These are phyloP conservation scores for Centella asiatica DNA, from an alignment of 129 eudicot genomes.

Conservation along the genomic window DNA sequence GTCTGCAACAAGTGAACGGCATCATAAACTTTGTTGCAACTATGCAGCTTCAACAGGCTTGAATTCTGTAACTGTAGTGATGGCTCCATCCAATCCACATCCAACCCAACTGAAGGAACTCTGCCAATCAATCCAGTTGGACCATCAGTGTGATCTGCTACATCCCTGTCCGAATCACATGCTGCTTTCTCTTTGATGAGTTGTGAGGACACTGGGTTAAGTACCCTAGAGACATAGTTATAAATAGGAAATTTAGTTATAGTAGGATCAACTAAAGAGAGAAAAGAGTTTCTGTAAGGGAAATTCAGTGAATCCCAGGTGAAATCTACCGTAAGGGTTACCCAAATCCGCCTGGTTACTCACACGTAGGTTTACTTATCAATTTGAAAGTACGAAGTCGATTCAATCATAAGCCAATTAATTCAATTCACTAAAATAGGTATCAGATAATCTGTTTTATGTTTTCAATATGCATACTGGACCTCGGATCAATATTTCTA, in stretches of 20 bases:
- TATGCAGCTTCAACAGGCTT: conserved; percentile 25
- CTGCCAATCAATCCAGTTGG: conserved; percentile 9
- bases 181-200: conserved; percentile 9
- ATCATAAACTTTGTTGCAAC: conserved; percentile 37
- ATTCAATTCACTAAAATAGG: neutral
- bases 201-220: conserved; percentile 21
- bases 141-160: conserved; percentile 8
- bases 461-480: neutral
- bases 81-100: conserved; percentile 70
- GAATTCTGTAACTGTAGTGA: conserved; percentile 27
- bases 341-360: neutral
- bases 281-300: neutral
- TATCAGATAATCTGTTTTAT: neutral
- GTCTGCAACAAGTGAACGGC: conserved; percentile 59
- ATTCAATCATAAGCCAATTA: neutral
- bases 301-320: neutral
- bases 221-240: conserved; percentile 25
- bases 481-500: neutral
- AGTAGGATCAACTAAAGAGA: neutral
- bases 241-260: neutral
- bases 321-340: neutral
- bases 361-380: neutral
- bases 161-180: conserved; percentile 20
- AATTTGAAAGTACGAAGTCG: neutral
- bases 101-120: conserved; percentile 22